Evolutionary conservation across 2,329 filamentous ascomycete species (phyloP), one percentile per base, ranked within the genome.

Genomic region (Zasmidium angulare): DNA sequence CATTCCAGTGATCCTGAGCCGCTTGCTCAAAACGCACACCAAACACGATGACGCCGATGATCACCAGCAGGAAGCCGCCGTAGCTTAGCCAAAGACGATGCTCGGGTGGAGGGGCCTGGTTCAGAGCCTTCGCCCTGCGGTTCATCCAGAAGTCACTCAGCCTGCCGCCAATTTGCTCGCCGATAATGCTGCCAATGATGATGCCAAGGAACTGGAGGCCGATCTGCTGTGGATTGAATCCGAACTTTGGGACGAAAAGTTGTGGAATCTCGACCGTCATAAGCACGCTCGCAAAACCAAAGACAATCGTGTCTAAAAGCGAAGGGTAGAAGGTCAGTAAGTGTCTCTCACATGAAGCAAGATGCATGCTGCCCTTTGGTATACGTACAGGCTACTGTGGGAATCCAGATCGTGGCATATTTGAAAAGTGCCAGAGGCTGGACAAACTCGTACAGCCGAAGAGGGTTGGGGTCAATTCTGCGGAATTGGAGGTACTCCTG

Each of bases 211-310:
- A 84, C 59, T 86, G 83, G 1, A 87, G 76, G 0, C 84, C 84
- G 6, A 86, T 75, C 59, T 86, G 79, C 68, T 86, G 78, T 0
- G 82, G 71, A 66, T 84, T 82, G 73, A 87, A 80, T 14, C 78
- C 78, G 58, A 85, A 88, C 60, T 82, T 81, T 31, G 77, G 71
- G 4, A 78, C 76, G 62, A 85, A 83, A 1, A 87, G 75, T 58
- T 86, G 82, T 0, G 84, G 84, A 2, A 87, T 82, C 64, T 86
- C 84, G 23, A 87, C 80, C 0, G 83, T 83, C 55, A 80, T 72
- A 62, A 86, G 73, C 10, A 86, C 79, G 43, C 75, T 79, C 31
- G 72, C 77, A 67, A 82, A 86, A 2, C 81, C 73, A 69, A 87
- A 87, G 10, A 84, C 74, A 77, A 87, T 83, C 2, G 82, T 71